Evolutionary conservation across 805 yeast species (phyloP).

Genomic region (Pichia nakasei): DNA sequence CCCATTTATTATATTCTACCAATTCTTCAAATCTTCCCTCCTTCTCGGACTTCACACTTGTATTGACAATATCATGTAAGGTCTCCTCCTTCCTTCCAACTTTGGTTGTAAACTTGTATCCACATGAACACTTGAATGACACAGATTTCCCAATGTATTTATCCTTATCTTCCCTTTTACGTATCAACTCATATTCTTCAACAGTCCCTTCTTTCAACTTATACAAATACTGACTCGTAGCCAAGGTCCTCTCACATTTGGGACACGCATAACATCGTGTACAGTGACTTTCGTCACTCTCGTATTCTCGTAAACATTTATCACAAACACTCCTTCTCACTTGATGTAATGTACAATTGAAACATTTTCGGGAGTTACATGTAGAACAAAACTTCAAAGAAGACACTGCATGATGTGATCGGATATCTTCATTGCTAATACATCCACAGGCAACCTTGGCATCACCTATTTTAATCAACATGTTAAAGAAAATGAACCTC

Average conservation of each 20-base stretch:
- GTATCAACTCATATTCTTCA: conserved; percentile 2
- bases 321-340: conserved; percentile 1
- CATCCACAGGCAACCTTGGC: conserved; percentile 4
- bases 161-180: not conserved
- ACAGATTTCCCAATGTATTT: conserved; percentile 27
- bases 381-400: conserved; percentile 21
- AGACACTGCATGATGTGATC: conserved; percentile 10
- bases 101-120: conserved; percentile 30
- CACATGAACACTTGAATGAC: conserved; percentile 31
- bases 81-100: conserved; percentile 35
- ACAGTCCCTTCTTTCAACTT: conserved; percentile 10
- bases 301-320: conserved; percentile 4
- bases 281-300: conserved; percentile 13
- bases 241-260: conserved; percentile 16
- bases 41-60: conserved; percentile 7
- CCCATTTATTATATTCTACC: conserved; percentile 12
- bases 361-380: conserved; percentile 24
- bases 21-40: conserved; percentile 12
- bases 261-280: conserved; percentile 30
- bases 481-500: too few species aligned
- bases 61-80: conserved; percentile 22
- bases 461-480: conserved; percentile 1
- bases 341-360: conserved; percentile 17
- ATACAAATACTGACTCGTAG: conserved; percentile 6
- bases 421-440: conserved; percentile 11